Base-by-base conservation (phyloP, 352 stramenopile species). In the Pythium phragmiticola region DNA sequence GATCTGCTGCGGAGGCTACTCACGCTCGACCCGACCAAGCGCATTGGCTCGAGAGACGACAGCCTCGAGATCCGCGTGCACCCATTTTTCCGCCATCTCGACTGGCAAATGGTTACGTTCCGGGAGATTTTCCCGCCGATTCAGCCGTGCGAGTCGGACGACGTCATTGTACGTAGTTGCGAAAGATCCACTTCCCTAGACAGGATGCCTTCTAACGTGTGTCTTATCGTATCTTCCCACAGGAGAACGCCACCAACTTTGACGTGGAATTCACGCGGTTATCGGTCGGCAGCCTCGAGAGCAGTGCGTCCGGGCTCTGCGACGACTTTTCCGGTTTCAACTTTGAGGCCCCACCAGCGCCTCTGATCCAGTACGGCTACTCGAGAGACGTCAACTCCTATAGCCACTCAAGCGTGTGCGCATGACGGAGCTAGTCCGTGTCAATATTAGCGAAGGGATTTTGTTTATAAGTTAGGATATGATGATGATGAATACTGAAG, bases 311-410 rank as follows among this genome's bases (percentile, higher is more conserved):
- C 7, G 33, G 51, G 19, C 23, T 48, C 34, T 60, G 46, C 52
- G 83, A 94, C 48, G 80, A 92, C 2, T 97, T 98, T 51, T 78
- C 76, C 41, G 87, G 83, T 4, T 98, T 98, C 63, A 95, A 95
- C 28, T 98, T 94, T 57, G 75, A 84, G 57, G 73, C 79, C 8
- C 75, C 77, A 2, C 60, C 73, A 13, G 68, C 72, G 13, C 59
- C 69, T 21, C 65, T 78, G n/a, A 81, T 88, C 53, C 75, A 86
- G 57, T 88, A 88, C 26, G 75, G 69, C 2, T 88, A 86, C 68
- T 68, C 69, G 0, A 71, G 80, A 37, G 80, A 85, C 50, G 33
- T 77, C 14, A 45, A 70, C 46, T 39, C 53, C 14, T 57, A 63
- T 39, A 30, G 53, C 52, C 65, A 66, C 30, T 66, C 52, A 17